Percentiles rank a stretch among this genome's conserved stretches.
phyloP scores from a whole-genome alignment of 306 rosid species.

The Phaseolus lunatus region DNA sequence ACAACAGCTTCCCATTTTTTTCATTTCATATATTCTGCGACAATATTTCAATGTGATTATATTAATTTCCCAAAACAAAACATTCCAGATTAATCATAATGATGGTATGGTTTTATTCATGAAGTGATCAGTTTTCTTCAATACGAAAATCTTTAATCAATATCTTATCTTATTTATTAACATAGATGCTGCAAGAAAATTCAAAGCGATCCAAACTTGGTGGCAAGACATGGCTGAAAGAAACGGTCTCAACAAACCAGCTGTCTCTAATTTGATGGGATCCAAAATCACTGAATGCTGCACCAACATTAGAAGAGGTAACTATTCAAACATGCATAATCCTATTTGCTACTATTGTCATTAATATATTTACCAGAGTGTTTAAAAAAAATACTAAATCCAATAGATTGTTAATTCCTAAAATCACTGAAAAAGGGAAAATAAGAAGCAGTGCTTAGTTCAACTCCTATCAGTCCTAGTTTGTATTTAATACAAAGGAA shows the following conservation, averaged over 20 bases:
- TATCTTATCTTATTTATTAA: conserved; percentile 42
- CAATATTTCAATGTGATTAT: neutral
- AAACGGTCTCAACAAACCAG: conserved; percentile 56
- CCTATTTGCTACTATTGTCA: conserved; percentile 2
- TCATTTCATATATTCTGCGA: conserved; percentile 15
- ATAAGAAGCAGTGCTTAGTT: conserved; percentile 11
- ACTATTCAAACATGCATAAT: conserved; percentile 21
- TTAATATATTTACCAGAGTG: conserved; percentile 6
- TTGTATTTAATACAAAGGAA: neutral
- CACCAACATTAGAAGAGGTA: conserved; percentile 58
- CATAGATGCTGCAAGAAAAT: conserved; percentile 74
- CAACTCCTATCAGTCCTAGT: conserved; percentile 4
- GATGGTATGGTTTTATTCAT: conserved; percentile 5
- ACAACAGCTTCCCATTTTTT: conserved; percentile 13
- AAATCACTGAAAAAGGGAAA: conserved; percentile 37
- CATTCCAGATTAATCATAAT: conserved; percentile 1
- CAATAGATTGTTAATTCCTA: conserved; percentile 15
- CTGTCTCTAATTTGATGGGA: conserved; percentile 45
- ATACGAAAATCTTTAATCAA: no score
- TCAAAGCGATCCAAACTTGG: conserved; percentile 91
- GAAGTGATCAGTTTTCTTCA: conserved; percentile 29
- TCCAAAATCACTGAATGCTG: conserved; percentile 41
- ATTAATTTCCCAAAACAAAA: neutral
- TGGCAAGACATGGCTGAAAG: conserved; percentile 87
- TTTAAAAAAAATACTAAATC: neutral